Conservation (phyloP, 805 yeast genomes). For the Cyberlindnera nakhonratchasimensis region DNA sequence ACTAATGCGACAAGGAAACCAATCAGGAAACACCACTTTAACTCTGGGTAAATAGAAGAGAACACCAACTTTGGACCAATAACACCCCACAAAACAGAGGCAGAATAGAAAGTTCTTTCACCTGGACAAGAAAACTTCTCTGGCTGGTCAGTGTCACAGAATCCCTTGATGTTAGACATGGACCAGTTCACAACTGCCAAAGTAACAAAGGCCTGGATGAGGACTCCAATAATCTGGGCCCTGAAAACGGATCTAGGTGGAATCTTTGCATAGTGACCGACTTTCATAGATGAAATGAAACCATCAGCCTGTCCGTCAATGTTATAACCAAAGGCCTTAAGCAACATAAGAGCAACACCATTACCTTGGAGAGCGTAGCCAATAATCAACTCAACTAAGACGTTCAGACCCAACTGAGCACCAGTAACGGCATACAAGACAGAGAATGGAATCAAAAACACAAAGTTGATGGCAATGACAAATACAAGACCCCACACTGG, state of each 20-base stretch:
- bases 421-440: conserved; percentile 48
- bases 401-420: conserved; percentile 44
- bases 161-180: conserved; percentile 31
- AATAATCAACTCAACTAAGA: conserved; percentile 52
- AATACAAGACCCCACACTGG: conserved; percentile 64
- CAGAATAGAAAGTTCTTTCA: conserved; percentile 38
- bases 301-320: conserved; percentile 63
- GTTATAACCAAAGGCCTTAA: conserved; percentile 53
- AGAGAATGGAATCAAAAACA: conserved; percentile 51
- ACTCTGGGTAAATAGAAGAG: conserved; percentile 53
- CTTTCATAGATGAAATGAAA: conserved; percentile 44
- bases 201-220: conserved; percentile 28
- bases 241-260: conserved; percentile 59
- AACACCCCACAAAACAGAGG: conserved; percentile 48
- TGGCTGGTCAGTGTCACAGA: conserved; percentile 34
- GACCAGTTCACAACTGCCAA: conserved; percentile 35
- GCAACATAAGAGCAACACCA: conserved; percentile 48
- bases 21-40: conserved; percentile 61
- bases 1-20: conserved; percentile 41
- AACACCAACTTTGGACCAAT: conserved; percentile 56
- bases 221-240: conserved; percentile 36
- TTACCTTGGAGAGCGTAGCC: conserved; percentile 52
- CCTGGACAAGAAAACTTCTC: conserved; percentile 41
- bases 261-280: conserved; percentile 50
- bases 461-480: conserved; percentile 45